These are phyloP conservation scores for Yamadazyma sp. DNA, from an alignment of 1,139 yeast species.

Conservation along the genomic window DNA sequence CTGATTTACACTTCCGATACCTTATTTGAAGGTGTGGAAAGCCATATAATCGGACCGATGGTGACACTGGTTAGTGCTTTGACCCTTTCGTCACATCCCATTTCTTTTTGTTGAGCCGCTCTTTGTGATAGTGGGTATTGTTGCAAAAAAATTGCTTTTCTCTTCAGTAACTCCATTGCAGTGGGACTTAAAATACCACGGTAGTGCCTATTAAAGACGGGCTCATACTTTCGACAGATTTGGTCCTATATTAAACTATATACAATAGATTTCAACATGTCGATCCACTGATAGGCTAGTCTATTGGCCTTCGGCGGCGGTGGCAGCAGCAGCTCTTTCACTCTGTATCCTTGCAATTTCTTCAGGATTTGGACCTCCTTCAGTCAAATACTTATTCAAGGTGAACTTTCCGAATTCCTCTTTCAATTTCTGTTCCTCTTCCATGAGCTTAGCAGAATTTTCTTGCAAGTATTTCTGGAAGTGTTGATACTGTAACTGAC, in stretches of 20 bases:
- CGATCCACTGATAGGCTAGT: not conserved
- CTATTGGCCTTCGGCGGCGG: not conserved
- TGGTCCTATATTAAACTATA: conserved; percentile 1
- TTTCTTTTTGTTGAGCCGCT: too few species aligned
- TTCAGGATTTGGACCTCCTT: conserved; percentile 84
- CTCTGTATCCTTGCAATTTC: conserved; percentile 72
- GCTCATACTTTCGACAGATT: too few species aligned
- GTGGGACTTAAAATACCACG: too few species aligned
- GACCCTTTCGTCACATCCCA: too few species aligned
- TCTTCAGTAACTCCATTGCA: too few species aligned
- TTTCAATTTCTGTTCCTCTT: conserved; percentile 75
- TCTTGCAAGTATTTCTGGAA: conserved; percentile 83
- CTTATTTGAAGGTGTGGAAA: too few species aligned
- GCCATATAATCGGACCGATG: too few species aligned
- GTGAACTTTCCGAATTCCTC: conserved; percentile 81
- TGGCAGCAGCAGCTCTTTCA: conserved; percentile 24
- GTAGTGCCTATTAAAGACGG: too few species aligned
- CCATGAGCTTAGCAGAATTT: conserved; percentile 83
- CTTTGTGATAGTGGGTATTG: too few species aligned
- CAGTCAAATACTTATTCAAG: conserved; percentile 77
- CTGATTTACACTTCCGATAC: too few species aligned
- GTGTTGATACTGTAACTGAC: conserved; percentile 83
- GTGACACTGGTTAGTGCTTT: too few species aligned
- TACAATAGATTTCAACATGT: conserved; percentile 1
- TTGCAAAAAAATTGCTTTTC: too few species aligned